Evolutionary conservation across 495 filamentous ascomycete species (phyloP).

Genomic region (Penicillium herquei): DNA sequence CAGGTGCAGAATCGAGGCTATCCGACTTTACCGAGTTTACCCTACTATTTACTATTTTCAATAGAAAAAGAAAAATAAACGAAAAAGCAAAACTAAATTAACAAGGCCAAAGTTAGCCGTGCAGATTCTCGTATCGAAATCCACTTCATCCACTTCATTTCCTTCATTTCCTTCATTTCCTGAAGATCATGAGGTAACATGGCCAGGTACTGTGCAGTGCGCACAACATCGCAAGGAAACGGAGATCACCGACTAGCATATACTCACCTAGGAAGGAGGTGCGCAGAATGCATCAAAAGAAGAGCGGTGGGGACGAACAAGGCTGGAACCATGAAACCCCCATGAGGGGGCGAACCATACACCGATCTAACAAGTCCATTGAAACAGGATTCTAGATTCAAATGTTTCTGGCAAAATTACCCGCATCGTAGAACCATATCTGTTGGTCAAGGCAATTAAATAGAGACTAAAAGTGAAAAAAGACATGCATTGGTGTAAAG

Average conservation of each 20-base stretch:
- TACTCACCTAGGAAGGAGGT: not conserved
- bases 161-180: not conserved
- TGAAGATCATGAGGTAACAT: not conserved
- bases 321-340: not conserved
- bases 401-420: not conserved
- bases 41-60: not conserved
- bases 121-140: not conserved
- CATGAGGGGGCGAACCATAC: not conserved
- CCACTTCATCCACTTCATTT: not conserved
- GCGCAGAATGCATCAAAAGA: not conserved
- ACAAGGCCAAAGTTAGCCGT: not conserved
- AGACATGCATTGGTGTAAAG: no score
- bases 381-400: not conserved
- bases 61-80: not conserved
- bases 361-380: not conserved
- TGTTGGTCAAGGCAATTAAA: not conserved
- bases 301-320: not conserved
- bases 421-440: not conserved
- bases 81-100: not conserved
- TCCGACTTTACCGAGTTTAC: not conserved
- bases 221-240: not conserved
- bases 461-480: no score
- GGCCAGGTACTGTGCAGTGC: not conserved
- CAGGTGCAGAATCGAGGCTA: not conserved
- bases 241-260: not conserved